These are phyloP conservation scores for Neurospora tetrasperma DNA, from an alignment of 495 filamentous ascomycete species.

Conservation along the genomic window DNA sequence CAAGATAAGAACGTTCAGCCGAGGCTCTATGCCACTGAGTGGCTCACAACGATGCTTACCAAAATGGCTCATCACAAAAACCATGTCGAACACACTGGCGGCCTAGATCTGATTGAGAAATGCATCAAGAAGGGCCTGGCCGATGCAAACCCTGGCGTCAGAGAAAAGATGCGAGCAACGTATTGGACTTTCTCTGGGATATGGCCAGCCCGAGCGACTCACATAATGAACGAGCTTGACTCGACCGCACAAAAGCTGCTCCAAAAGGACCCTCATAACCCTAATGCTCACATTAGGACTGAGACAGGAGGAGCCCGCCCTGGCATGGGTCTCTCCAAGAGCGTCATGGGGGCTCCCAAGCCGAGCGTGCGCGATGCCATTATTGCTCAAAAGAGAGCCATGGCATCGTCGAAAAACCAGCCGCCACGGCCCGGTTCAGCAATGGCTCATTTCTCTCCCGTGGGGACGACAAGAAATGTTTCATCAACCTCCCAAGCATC, in stretches of 20 bases:
- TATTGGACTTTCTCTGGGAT: slow-evolving; percentile 72
- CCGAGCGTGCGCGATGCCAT: slow-evolving; percentile 63
- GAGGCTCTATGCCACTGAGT: slow-evolving; percentile 65
- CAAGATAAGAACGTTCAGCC: slow-evolving; percentile 89
- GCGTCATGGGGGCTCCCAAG: slow-evolving; percentile 46
- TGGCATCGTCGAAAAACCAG: slow-evolving; percentile 43
- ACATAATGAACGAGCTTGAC: slow-evolving; percentile 65
- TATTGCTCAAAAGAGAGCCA: slow-evolving; percentile 66
- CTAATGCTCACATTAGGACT: slow-evolving; percentile 49
- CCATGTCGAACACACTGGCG: slow-evolving; percentile 72
- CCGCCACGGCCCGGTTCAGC: slow-evolving; percentile 66
- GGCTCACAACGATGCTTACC: slow-evolving; percentile 72
- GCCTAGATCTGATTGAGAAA: slow-evolving; percentile 74
- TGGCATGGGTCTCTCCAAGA: slow-evolving; percentile 46
- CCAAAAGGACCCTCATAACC: slow-evolving; percentile 71
- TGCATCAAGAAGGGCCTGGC: slow-evolving; percentile 74
- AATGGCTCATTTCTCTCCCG: slow-evolving; percentile 54
- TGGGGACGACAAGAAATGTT: slow-evolving; percentile 36
- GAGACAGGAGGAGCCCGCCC: slow-evolving; percentile 38
- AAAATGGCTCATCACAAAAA: slow-evolving; percentile 70
- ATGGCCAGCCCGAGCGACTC: slow-evolving; percentile 70
- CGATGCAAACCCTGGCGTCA: slow-evolving; percentile 79
- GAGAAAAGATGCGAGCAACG: slow-evolving; percentile 70
- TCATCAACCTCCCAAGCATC: slow-evolving; percentile 34
- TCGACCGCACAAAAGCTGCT: slow-evolving; percentile 60